Evolutionary conservation across 2,329 filamentous ascomycete genomes (phyloP).

Genomic region (Calonectria montana): DNA sequence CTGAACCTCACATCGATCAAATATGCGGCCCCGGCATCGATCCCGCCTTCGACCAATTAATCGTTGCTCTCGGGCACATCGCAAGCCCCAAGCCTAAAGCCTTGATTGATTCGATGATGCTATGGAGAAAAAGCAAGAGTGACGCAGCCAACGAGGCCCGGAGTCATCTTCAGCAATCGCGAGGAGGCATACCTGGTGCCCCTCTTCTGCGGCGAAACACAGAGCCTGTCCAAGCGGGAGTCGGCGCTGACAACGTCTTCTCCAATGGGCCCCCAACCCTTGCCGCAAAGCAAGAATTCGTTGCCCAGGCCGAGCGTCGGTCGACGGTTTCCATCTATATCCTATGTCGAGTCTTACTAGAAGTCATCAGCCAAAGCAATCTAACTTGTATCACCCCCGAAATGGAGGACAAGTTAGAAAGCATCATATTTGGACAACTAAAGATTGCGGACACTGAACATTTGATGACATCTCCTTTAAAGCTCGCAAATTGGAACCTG

Average conservation of each 20-base stretch:
- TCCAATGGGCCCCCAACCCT: conserved; percentile 52
- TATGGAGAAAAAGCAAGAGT: conserved; percentile 96
- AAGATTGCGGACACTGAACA: conserved; percentile 89
- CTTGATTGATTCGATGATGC: conserved; percentile 96
- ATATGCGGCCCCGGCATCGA: conserved; percentile 94
- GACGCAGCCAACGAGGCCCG: conserved; percentile 83
- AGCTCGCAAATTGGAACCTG: conserved; percentile 94
- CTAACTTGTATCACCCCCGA: conserved; percentile 85
- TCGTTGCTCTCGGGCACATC: conserved; percentile 92
- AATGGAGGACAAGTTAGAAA: conserved; percentile 94
- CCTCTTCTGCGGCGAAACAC: conserved; percentile 78
- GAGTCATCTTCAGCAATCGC: conserved; percentile 65
- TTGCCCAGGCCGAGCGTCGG: conserved; percentile 84
- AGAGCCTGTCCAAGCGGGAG: conserved; percentile 69
- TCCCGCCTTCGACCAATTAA: conserved; percentile 90
- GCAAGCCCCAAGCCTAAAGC: conserved; percentile 94
- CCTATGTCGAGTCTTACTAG: conserved; percentile 90
- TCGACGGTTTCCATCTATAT: conserved; percentile 97
- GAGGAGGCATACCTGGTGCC: conserved; percentile 54
- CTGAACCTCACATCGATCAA: conserved; percentile 85
- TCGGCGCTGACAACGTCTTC: conserved; percentile 43
- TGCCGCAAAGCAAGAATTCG: conserved; percentile 73
- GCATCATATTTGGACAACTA: conserved; percentile 95
- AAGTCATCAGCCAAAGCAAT: conserved; percentile 92
- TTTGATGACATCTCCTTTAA: conserved; percentile 80